Percentiles rank a stretch among this genome's conserved stretches.
Conservation (phyloP, 768 basidiomycete genomes). For the Filobasidium floriforme region DNA sequence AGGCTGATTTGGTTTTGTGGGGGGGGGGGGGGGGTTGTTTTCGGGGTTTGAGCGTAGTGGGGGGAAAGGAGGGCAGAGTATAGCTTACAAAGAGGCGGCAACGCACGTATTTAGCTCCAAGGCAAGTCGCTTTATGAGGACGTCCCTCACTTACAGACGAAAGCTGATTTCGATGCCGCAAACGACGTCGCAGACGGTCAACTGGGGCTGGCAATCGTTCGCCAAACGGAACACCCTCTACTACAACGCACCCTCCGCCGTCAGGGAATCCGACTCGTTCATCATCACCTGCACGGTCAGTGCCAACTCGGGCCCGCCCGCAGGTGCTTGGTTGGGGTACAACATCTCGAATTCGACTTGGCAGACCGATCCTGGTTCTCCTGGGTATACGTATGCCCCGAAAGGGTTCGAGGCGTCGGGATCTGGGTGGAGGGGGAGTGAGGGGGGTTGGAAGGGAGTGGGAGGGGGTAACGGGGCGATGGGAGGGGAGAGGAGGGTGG, state of each 20-base stretch:
- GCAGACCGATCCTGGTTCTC: background rate
- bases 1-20: background rate
- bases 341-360: constrained; percentile 46
- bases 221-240: constrained; percentile 64
- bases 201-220: constrained; percentile 79
- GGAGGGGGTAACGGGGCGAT: constrained; percentile 36
- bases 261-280: constrained; percentile 58
- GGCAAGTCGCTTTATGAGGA: background rate
- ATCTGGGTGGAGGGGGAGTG: constrained; percentile 33
- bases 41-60: background rate
- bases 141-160: no score
- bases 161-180: no score
- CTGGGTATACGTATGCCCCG: background rate
- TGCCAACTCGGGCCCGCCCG: constrained; percentile 56
- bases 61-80: background rate
- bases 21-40: background rate
- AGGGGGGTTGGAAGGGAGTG: constrained; percentile 36
- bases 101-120: constrained; percentile 41
- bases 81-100: constrained; percentile 18
- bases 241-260: constrained; percentile 49
- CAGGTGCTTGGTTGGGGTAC: constrained; percentile 41
- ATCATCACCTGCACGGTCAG: constrained; percentile 71
- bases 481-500: constrained; percentile 44
- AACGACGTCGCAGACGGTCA: constrained; percentile 62
- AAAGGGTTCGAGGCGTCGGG: constrained; percentile 9